Conservation (phyloP, 352 stramenopile species). For the Phytophthora multivora region DNA sequence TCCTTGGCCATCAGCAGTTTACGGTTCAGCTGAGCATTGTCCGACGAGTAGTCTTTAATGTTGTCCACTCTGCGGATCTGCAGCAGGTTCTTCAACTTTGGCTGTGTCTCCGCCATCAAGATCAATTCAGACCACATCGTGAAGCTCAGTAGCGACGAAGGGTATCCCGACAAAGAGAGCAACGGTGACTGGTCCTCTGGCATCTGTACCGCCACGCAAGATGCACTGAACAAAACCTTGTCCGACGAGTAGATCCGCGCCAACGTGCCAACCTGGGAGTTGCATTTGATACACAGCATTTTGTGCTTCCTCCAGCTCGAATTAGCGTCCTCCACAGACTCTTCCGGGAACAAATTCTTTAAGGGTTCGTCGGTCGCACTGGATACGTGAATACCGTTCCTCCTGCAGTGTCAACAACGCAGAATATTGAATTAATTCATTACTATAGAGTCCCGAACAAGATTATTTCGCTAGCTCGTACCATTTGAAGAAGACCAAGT, state of each 20-base stretch:
- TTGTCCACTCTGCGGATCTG: slow-evolving; percentile 73
- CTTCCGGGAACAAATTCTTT: slow-evolving; percentile 53
- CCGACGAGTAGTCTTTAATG: slow-evolving; percentile 52
- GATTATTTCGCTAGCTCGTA: slow-evolving; percentile 11
- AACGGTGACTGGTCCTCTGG: slow-evolving; percentile 71
- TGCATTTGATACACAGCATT: slow-evolving; percentile 71
- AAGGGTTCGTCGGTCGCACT: slow-evolving; percentile 66
- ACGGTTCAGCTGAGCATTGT: slow-evolving; percentile 62
- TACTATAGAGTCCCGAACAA: background rate
- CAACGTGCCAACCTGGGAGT: slow-evolving; percentile 64
- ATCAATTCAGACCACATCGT: slow-evolving; percentile 82
- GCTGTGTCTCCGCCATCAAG: slow-evolving; percentile 76
- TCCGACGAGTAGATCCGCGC: slow-evolving; percentile 66
- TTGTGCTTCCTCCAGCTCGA: slow-evolving; percentile 66
- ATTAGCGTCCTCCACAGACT: slow-evolving; percentile 42
- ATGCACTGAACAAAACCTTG: slow-evolving; percentile 75
- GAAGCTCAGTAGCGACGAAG: slow-evolving; percentile 73
- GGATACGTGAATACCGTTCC: slow-evolving; percentile 73
- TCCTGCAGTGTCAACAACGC: slow-evolving; percentile 34
- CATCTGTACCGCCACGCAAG: slow-evolving; percentile 72
- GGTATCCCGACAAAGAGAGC: slow-evolving; percentile 75
- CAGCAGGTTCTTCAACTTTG: slow-evolving; percentile 65
- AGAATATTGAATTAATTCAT: background rate
- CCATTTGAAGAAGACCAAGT: slow-evolving; percentile 84
- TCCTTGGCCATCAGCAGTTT: slow-evolving; percentile 69